Evolutionary conservation across 768 basidiomycete genomes (phyloP), one percentile per base, ranked within the genome.

Genomic region (Suillus lakei): DNA sequence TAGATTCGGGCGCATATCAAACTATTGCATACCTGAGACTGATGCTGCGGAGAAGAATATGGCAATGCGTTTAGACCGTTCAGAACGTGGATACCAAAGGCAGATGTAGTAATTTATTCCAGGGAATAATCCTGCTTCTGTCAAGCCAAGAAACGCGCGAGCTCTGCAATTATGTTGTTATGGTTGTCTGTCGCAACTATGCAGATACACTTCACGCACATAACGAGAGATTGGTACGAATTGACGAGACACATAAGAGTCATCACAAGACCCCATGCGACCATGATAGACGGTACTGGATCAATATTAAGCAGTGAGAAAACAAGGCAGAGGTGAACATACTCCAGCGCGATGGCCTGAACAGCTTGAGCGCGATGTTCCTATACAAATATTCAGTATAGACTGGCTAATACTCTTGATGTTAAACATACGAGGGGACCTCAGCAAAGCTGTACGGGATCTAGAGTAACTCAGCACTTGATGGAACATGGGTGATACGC

Each of bases 41-140:
- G 86, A 87, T 16, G 86, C 86, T 38, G 87, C 85, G 9, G 84
- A 84, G 72, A 88, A 88, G 79, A 90, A 89, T 41, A 90, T 78
- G 5, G 88, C 86, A 62, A 88, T 82, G 34, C 88, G 83, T 69
- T 76, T 77, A n/a, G 85, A 87, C 48, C 87, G 83, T 69, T 90
- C 88, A 60, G 78, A 77, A 43, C 84, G 79, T 8, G 86, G 82
- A 71, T 91, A 86, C 88, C 88, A 90, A 56, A 86, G 72, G 13
- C 84, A 86, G 55, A 88, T 76, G 43, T 78, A 81, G 62, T 82
- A 85, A 3, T 76, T 78, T 60, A 82, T 70, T 1, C 79, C 80
- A 0, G 81, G 78, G 59, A 78, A 77, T 26, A 83, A 67, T 48
- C 86, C 85, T 54, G 79, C 82, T 69, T 85, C 85, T 23, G 83